Conservation (phyloP, 2,329 filamentous ascomycete genomes). For the Phoma sp. region DNA sequence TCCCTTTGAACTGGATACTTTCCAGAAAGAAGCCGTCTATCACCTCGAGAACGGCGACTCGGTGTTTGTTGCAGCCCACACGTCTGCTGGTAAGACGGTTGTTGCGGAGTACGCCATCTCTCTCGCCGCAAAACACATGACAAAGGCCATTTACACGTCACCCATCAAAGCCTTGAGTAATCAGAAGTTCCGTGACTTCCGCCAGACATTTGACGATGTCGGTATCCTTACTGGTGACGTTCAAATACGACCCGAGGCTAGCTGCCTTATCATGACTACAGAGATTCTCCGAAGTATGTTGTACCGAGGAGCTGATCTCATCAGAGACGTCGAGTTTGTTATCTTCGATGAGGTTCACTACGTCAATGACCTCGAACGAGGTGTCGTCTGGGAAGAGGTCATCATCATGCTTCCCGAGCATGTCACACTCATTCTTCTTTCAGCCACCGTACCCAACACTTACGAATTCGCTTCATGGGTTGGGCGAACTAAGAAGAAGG, state of each 20-base stretch:
- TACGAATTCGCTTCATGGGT: slow-evolving; percentile 99
- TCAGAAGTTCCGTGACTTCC: slow-evolving; percentile 97
- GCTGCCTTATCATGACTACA: slow-evolving; percentile 98
- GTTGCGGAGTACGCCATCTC: slow-evolving; percentile 98
- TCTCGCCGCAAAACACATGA: slow-evolving; percentile 97
- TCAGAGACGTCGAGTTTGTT: slow-evolving; percentile 96
- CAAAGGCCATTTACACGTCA: slow-evolving; percentile 98
- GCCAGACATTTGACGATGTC: slow-evolving; percentile 88
- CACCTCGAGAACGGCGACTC: slow-evolving; percentile 96
- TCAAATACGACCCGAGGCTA: slow-evolving; percentile 96
- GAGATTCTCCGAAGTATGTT: slow-evolving; percentile 98
- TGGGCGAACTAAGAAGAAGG: slow-evolving; percentile 95
- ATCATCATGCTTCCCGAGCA: slow-evolving; percentile 99
- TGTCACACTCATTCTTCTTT: slow-evolving; percentile 91
- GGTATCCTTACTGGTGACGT: slow-evolving; percentile 97
- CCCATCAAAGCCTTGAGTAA: slow-evolving; percentile 98
- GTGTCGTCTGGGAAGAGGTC: slow-evolving; percentile 99
- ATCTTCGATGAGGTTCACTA: slow-evolving; percentile 99
- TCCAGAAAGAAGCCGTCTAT: slow-evolving; percentile 98
- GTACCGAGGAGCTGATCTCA: slow-evolving; percentile 92
- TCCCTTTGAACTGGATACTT: slow-evolving; percentile 97
- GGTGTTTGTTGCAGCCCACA: slow-evolving; percentile 97
- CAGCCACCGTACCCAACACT: slow-evolving; percentile 95
- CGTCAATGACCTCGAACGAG: slow-evolving; percentile 93
- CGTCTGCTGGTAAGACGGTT: slow-evolving; percentile 96